Evolutionary conservation across 768 basidiomycete genomes (phyloP).

Genomic region (Boletus barrowsii): DNA sequence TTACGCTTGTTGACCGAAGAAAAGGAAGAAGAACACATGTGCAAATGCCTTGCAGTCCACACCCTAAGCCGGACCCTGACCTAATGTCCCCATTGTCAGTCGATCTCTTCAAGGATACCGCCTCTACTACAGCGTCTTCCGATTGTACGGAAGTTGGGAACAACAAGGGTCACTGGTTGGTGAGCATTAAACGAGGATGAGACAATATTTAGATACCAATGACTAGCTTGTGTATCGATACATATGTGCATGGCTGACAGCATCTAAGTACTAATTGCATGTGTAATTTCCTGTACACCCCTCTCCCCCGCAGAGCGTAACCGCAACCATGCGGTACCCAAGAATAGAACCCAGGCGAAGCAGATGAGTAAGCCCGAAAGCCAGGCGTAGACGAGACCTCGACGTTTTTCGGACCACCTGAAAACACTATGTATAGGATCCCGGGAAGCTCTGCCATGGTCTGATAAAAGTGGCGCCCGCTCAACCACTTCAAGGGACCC

Average conservation of each 20-base stretch:
- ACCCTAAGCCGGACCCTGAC: conserved; percentile 6
- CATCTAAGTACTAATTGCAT: not conserved
- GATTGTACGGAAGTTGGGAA: conserved; percentile 31
- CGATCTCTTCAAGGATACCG: conserved; percentile 24
- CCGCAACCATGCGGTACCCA: conserved; percentile 57
- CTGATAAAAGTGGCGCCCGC: conserved; percentile 14
- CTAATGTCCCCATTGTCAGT: conserved; percentile 17
- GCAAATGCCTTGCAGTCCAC: conserved; percentile 3
- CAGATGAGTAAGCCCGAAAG: conserved; percentile 43
- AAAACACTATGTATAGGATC: conserved; percentile 13
- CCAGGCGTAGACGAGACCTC: conserved; percentile 51
- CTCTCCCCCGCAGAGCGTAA: conserved; percentile 45
- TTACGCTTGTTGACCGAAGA: conserved; percentile 3
- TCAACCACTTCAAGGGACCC: conserved; percentile 3
- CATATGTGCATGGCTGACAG: too few species aligned
- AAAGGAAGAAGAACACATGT: conserved; percentile 11
- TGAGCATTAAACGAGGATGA: conserved; percentile 24
- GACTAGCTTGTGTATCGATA: not conserved
- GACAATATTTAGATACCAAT: not conserved
- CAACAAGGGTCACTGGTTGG: conserved; percentile 32
- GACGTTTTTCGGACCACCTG: conserved; percentile 36
- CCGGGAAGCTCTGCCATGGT: not conserved
- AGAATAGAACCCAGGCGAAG: conserved; percentile 61
- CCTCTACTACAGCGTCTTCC: conserved; percentile 30
- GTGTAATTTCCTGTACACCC: not conserved